Evolutionary conservation across 1,284 basidiomycete genomes (phyloP).

Genomic region (Cryptococcus hybrid): DNA sequence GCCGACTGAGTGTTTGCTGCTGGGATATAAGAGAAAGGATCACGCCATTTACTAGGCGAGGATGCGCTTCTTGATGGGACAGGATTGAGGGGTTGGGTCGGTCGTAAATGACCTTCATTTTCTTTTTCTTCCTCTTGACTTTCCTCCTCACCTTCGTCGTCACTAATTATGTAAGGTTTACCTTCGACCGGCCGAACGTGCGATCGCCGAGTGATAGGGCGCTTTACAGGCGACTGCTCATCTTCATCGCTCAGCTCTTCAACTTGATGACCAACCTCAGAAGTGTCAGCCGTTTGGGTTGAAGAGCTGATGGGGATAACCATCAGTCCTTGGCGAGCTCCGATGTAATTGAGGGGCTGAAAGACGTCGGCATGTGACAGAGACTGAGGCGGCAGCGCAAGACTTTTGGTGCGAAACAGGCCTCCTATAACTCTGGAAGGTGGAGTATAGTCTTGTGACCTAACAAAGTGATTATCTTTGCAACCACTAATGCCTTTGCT

Average conservation of each 20-base stretch:
- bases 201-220: slow-evolving; percentile 1
- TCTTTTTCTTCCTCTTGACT: neutral
- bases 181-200: neutral
- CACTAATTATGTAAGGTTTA: neutral
- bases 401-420: neutral
- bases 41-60: neutral
- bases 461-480: neutral
- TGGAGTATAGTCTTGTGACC: neutral
- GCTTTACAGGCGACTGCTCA: neutral
- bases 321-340: too few species aligned
- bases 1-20: slow-evolving; percentile 3
- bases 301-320: neutral
- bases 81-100: too few species aligned
- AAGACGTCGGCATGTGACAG: slow-evolving; percentile 4
- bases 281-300: neutral
- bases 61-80: neutral
- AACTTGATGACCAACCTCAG: neutral
- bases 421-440: neutral
- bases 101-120: neutral
- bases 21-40: slow-evolving; percentile 5
- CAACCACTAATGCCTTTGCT: neutral
- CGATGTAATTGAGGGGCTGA: neutral
- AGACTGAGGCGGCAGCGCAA: neutral
- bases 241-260: slow-evolving; percentile 1
- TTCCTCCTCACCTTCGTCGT: slow-evolving; percentile 1